These are phyloP conservation scores for Noccaea bulbosa DNA, from an alignment of 345 rosid species.

Conservation along the genomic window DNA sequence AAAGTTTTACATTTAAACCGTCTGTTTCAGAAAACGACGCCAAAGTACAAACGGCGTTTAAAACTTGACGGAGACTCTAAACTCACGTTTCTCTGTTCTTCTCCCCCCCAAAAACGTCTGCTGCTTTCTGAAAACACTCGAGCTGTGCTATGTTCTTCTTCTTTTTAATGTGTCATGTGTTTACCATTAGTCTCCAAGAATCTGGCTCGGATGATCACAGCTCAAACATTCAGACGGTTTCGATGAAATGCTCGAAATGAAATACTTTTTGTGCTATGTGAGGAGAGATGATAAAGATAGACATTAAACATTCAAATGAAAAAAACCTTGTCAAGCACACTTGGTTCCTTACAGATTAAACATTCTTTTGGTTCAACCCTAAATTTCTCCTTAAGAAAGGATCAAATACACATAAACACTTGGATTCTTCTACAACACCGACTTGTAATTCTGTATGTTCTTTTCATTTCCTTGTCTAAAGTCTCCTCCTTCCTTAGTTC, in stretches of 20 bases:
- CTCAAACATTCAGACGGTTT: background rate
- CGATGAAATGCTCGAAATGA: background rate
- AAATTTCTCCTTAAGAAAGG: slow-evolving; percentile 17
- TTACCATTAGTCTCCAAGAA: background rate
- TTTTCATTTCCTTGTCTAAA: slow-evolving; percentile 32
- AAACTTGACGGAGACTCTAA: background rate
- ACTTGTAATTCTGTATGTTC: slow-evolving; percentile 26
- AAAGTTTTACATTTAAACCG: background rate
- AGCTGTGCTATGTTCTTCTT: background rate
- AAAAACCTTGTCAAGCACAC: slow-evolving; percentile 34
- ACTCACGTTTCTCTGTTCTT: background rate
- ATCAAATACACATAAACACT: slow-evolving; percentile 14
- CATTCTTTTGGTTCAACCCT: slow-evolving; percentile 19
- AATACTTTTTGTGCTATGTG: background rate
- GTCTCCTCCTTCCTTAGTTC: slow-evolving; percentile 33
- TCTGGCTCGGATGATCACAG: background rate
- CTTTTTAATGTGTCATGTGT: background rate
- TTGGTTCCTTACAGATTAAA: slow-evolving; percentile 21
- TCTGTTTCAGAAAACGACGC: background rate
- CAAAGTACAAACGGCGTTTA: background rate
- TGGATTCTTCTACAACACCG: slow-evolving; percentile 32
- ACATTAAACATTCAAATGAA: slow-evolving; percentile 28
- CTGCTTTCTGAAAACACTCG: background rate
- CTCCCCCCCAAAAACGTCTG: background rate
- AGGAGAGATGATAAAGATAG: background rate